Base-by-base conservation (phyloP, 2,329 filamentous ascomycete genomes). In the Madurella fahalii region DNA sequence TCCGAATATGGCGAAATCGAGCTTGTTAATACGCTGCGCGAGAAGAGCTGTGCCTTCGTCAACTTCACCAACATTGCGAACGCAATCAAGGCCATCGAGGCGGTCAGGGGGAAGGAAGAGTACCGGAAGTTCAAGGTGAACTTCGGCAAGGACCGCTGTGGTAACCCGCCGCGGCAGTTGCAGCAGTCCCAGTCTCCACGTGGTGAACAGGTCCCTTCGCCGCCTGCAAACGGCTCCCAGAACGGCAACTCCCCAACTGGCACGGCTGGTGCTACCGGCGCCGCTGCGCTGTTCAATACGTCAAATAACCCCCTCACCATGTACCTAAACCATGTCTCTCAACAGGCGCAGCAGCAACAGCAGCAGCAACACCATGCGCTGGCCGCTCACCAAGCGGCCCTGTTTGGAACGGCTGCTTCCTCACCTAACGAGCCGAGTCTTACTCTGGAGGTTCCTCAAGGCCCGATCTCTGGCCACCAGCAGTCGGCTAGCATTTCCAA, bases 51-150 rank as follows among this genome's bases (percentile, higher is more conserved):
- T 71, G 94, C 94, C 0, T 99, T 99, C 70, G 94, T 99, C 71
- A 99, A 99, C 77, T 99, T 99, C 72, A 99, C 94, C 69, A 99
- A 99, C 76, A 99, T 99, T 69, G 94, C 94, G 68, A 99, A 99
- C 65, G 94, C 94, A 48, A 99, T 99, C 79, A 99, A 99, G 78
- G 94, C 94, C 1, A 99, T 99, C 61, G 94, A 99, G 74, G 94
- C 92, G 18, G 85, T 99, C 61, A 85, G 94, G 54, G 89, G 91
- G 67, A 91, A 92, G 68, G 94, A 97, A 42, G 94, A 99, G 68
- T 99, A 99, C 80, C 90, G 86, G 73, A 86, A 94, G 65, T 99
- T 99, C 84, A 99, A 99, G 81, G 93, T 99, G 71, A 99, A 99
- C 77, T 99, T 99, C 69, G 94, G 94, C 73, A 99, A 99, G 77